phyloP scores from a whole-genome alignment of 768 basidiomycete species.

The Goffeauzyma gilvescens region DNA sequence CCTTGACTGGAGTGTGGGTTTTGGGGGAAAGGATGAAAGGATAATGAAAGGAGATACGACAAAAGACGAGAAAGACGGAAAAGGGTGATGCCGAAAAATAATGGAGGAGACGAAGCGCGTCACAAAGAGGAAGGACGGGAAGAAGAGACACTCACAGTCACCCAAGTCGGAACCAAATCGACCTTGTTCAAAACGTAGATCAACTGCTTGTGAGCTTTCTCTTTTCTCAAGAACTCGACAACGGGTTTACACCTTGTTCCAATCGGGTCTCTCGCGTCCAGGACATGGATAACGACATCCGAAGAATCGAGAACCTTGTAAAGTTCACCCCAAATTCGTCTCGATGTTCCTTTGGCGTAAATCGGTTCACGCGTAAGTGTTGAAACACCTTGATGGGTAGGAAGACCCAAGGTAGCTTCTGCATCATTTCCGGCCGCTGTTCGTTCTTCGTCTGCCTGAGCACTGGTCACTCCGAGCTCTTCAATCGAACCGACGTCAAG shows the following conservation, averaged over 20 bases:
- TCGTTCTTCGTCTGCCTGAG: slow-evolving; percentile 36
- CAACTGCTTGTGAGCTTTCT: slow-evolving; percentile 93
- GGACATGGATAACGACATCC: slow-evolving; percentile 81
- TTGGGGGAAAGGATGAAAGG: slow-evolving; percentile 2
- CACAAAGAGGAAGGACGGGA: too few species aligned
- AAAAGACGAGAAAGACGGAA: not conserved
- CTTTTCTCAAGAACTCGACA: slow-evolving; percentile 78
- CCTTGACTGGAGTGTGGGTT: slow-evolving; percentile 38
- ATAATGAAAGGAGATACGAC: not conserved
- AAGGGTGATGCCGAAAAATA: too few species aligned
- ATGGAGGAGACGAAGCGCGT: slow-evolving; percentile 1
- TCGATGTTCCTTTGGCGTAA: slow-evolving; percentile 83
- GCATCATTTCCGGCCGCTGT: too few species aligned
- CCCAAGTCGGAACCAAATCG: slow-evolving; percentile 96
- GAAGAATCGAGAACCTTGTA: slow-evolving; percentile 99
- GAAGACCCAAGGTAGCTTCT: not conserved
- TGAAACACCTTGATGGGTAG: slow-evolving; percentile 35
- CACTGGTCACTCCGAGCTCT: slow-evolving; percentile 44
- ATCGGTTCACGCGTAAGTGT: slow-evolving; percentile 56
- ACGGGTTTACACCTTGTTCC: slow-evolving; percentile 91
- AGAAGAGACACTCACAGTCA: slow-evolving; percentile 57
- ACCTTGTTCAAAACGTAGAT: slow-evolving; percentile 96
- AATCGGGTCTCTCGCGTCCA: slow-evolving; percentile 86
- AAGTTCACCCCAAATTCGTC: slow-evolving; percentile 88
- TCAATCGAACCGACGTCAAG: slow-evolving; percentile 81